Conservation (phyloP, 768 basidiomycete genomes). For the Amanita rubescens region DNA sequence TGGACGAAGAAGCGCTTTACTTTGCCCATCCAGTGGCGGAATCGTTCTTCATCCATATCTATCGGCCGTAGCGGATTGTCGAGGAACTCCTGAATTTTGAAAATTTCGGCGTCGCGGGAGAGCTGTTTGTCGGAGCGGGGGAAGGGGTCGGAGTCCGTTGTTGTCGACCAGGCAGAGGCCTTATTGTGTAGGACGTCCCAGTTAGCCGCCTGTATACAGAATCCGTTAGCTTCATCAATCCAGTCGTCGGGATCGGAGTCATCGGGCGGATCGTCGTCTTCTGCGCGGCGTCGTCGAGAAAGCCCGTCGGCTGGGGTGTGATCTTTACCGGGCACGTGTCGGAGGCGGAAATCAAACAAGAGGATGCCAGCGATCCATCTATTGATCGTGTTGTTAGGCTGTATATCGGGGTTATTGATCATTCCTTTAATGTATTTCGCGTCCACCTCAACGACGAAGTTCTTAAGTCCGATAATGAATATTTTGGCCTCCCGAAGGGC, state of each 20-base stretch:
- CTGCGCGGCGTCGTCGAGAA: not conserved
- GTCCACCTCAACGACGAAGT: not conserved
- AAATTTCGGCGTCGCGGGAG: not conserved
- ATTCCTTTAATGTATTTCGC: not conserved
- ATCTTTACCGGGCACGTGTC: not conserved
- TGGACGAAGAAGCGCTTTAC: not conserved
- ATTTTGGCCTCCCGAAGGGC: slow-evolving; percentile 11
- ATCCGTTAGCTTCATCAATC: not conserved
- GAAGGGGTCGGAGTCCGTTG: too few relatives aligned
- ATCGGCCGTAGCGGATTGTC: too few relatives aligned
- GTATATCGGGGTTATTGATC: not conserved
- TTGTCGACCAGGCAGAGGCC: too few relatives aligned
- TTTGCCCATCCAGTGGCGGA: too few relatives aligned
- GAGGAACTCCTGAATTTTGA: too few relatives aligned
- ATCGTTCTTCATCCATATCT: too few relatives aligned
- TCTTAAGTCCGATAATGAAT: not conserved
- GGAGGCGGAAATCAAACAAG: not conserved
- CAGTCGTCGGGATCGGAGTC: not conserved
- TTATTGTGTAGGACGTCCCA: not conserved
- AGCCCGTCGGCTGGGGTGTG: not conserved
- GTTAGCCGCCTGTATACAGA: not conserved
- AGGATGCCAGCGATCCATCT: not conserved
- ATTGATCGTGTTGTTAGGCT: not conserved
- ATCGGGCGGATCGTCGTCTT: not conserved
- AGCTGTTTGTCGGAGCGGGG: not conserved